A percentile compares a stretch with the other conserved stretches of the same genome.
Evolutionary conservation across 345 rosid species (phyloP).

Genomic region (Arabis hirsuta): DNA sequence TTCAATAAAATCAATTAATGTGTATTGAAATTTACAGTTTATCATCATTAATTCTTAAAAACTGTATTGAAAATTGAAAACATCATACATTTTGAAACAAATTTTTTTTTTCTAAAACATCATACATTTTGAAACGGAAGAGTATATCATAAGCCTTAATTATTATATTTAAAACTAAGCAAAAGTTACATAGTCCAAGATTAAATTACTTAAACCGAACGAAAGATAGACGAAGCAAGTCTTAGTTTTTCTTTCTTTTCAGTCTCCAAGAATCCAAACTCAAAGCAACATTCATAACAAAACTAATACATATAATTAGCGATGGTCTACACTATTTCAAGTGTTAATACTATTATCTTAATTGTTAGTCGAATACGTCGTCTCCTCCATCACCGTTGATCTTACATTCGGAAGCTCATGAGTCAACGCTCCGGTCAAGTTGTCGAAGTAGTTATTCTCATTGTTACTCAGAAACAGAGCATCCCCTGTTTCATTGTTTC

Average conservation of each 20-base stretch:
- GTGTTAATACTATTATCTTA: conserved; percentile 30
- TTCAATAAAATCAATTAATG: no score
- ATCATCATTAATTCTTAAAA: no score
- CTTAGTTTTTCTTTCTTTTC: conserved; percentile 2
- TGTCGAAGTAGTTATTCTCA: conserved; percentile 34
- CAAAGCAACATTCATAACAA: conserved; percentile 30
- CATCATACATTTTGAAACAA: no score
- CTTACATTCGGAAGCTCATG: conserved; percentile 30
- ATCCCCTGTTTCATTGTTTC: conserved; percentile 30
- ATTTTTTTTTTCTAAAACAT: no score
- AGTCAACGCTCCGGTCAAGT: conserved; percentile 29
- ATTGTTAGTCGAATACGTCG: conserved; percentile 38
- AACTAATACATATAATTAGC: conserved; percentile 23
- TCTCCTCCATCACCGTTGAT: conserved; percentile 28
- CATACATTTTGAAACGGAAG: no score
- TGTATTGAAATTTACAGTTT: no score
- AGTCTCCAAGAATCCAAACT: conserved; percentile 34
- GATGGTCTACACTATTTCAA: conserved; percentile 22
- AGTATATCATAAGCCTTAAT: no score
- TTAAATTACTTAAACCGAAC: conserved; percentile 17
- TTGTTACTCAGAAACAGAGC: conserved; percentile 30
- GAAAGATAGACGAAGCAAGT: conserved; percentile 25
- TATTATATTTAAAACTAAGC: neutral
- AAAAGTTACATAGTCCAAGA: conserved; percentile 22
- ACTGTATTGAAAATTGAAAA: no score